Percentiles rank a stretch among this genome's conserved stretches.
Evolutionary conservation across 2,329 filamentous ascomycete genomes (phyloP).

Genomic region (Trichoderma guizhouense): DNA sequence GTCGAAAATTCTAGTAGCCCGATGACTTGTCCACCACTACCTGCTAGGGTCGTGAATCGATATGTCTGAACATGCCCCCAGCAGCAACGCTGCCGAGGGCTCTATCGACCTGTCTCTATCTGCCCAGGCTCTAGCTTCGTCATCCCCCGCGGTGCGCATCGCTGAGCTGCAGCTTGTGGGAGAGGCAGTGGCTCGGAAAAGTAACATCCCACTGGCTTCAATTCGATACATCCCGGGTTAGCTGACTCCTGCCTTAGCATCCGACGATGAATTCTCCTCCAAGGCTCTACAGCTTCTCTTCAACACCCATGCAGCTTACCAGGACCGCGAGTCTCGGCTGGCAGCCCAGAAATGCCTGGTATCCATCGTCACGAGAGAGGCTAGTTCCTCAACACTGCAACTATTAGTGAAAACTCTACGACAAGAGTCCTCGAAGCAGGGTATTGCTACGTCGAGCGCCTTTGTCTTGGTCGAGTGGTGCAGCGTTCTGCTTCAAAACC

Average conservation of each 20-base stretch:
- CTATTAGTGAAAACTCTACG: constrained; percentile 65
- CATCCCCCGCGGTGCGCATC: constrained; percentile 57
- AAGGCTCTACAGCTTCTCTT: constrained; percentile 70
- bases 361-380: constrained; percentile 58
- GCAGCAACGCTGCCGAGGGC: constrained; percentile 9
- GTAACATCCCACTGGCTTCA: constrained; percentile 36
- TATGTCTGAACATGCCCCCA: constrained; percentile 14
- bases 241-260: constrained; percentile 33
- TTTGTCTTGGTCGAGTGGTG: constrained; percentile 93
- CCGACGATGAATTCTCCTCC: constrained; percentile 47
- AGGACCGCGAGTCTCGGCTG: constrained; percentile 77
- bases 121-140: constrained; percentile 54
- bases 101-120: constrained; percentile 6
- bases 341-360: constrained; percentile 79
- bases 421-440: constrained; percentile 70
- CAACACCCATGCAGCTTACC: constrained; percentile 81
- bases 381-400: constrained; percentile 55
- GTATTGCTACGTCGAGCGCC: constrained; percentile 73
- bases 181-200: constrained; percentile 53
- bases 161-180: constrained; percentile 53
- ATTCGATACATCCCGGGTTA: neutral
- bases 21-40: constrained; percentile 1
- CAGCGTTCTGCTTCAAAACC: constrained; percentile 70
- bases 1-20: constrained; percentile 5
- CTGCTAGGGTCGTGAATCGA: constrained; percentile 8